Percentiles rank a stretch among this genome's conserved stretches.
Evolutionary conservation across 805 yeast genomes (phyloP).

Genomic region (Cyberlindnera xishuangbannaensis): DNA sequence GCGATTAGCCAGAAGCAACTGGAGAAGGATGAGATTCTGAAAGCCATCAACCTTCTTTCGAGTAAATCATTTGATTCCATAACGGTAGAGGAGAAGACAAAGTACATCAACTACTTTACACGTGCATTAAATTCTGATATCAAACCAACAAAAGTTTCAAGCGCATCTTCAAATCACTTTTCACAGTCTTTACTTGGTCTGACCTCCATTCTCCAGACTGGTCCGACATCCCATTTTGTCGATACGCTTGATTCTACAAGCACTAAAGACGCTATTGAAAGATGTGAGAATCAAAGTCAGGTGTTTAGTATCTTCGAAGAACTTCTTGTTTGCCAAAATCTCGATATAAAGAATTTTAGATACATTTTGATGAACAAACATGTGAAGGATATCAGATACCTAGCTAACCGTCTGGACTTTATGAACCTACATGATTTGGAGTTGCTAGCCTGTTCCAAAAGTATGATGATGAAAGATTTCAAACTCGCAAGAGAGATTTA

Average conservation of each 20-base stretch:
- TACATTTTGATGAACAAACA: constrained; percentile 10
- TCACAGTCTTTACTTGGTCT: constrained; percentile 18
- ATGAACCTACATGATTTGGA: constrained; percentile 6
- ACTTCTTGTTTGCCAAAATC: constrained; percentile 6
- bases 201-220: constrained; percentile 8
- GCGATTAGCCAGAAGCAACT: constrained; percentile 3
- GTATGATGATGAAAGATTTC: constrained; percentile 9
- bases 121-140: constrained; percentile 14
- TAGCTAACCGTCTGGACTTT: constrained; percentile 12
- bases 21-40: constrained; percentile 7
- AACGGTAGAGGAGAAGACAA: constrained; percentile 12
- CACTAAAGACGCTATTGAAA: constrained; percentile 3
- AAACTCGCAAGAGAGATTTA: constrained; percentile 9
- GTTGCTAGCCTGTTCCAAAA: constrained; percentile 11
- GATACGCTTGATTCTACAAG: constrained; percentile 6
- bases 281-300: constrained; percentile 3
- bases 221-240: not conserved
- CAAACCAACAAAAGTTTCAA: constrained; percentile 2
- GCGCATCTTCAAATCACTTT: constrained; percentile 7
- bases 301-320: constrained; percentile 14
- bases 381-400: constrained; percentile 6
- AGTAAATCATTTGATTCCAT: constrained; percentile 5
- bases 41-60: constrained; percentile 9
- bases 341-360: constrained; percentile 9
- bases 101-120: constrained; percentile 15